phyloP scores from a whole-genome alignment of 495 filamentous ascomycete genomes.

The Neurospora discreta region DNA sequence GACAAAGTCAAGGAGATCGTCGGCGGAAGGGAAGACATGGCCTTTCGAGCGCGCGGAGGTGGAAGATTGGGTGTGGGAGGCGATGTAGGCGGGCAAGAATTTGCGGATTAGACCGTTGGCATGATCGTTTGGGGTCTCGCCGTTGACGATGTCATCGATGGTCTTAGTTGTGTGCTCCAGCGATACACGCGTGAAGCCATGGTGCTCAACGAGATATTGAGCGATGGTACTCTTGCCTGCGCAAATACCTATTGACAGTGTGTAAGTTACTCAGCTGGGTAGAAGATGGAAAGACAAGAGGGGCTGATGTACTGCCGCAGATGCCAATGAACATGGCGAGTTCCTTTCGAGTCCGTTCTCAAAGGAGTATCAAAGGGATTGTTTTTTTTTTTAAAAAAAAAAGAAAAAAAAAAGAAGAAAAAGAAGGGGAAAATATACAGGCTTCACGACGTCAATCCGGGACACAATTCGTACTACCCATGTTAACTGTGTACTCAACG shows the following conservation, averaged over 20 bases:
- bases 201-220: conserved; percentile 63
- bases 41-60: conserved; percentile 8
- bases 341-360: neutral
- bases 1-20: conserved; percentile 66
- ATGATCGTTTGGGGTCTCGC: neutral
- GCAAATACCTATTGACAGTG: conserved; percentile 56
- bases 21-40: conserved; percentile 44
- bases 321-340: conserved; percentile 79
- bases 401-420: neutral
- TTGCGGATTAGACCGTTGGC: neutral
- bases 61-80: conserved; percentile 1
- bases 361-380: neutral
- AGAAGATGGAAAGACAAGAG: conserved; percentile 1
- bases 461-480: neutral
- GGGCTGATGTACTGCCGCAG: conserved; percentile 60
- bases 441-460: neutral
- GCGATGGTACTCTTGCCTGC: conserved; percentile 83
- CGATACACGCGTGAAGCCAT: conserved; percentile 57
- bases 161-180: conserved; percentile 16
- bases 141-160: conserved; percentile 1
- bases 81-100: neutral
- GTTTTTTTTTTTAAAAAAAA: no score
- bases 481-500: neutral
- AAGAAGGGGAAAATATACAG: no score
- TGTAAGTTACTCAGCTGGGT: conserved; percentile 11